Percentiles rank a stretch among this genome's conserved stretches.
Evolutionary conservation across 1,284 basidiomycete species (phyloP).

Genomic region (Kwoniella shivajii): DNA sequence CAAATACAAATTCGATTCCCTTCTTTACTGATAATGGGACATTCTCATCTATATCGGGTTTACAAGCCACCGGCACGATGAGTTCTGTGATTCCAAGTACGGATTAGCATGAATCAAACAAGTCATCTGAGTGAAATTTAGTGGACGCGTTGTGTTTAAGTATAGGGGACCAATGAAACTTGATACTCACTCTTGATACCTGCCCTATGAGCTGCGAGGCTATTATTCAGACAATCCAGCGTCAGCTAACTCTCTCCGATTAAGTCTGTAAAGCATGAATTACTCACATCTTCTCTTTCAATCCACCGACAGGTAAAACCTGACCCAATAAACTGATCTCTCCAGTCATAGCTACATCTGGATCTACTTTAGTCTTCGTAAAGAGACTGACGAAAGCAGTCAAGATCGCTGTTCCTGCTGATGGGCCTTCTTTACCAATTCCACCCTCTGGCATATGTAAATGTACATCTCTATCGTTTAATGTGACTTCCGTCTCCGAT

Average conservation of each 20-base stretch:
- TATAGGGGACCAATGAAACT: neutral
- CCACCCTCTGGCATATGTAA: slow-evolving; percentile 96
- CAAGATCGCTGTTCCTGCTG: slow-evolving; percentile 90
- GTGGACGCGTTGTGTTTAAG: neutral
- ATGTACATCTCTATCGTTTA: slow-evolving; percentile 83
- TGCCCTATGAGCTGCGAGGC: slow-evolving; percentile 84
- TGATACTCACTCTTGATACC: slow-evolving; percentile 75
- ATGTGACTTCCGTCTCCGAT: slow-evolving; percentile 69
- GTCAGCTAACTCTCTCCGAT: neutral
- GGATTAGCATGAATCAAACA: neutral
- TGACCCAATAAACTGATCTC: slow-evolving; percentile 91
- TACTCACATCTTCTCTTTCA: slow-evolving; percentile 84
- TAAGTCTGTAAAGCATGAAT: neutral
- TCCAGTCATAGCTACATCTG: slow-evolving; percentile 93
- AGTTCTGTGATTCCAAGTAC: slow-evolving; percentile 52
- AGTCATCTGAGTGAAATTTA: neutral
- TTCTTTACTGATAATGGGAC: slow-evolving; percentile 92
- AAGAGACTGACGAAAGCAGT: slow-evolving; percentile 89
- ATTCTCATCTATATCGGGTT: slow-evolving; percentile 91
- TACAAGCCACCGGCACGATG: slow-evolving; percentile 81
- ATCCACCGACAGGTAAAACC: slow-evolving; percentile 86
- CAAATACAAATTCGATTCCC: slow-evolving; percentile 86
- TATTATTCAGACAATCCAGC: neutral
- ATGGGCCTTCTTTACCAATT: slow-evolving; percentile 97
- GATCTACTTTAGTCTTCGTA: slow-evolving; percentile 76